A percentile compares a stretch with the other conserved stretches of the same genome.
Conservation (phyloP, 2,329 filamentous ascomycete genomes). For the Fusarium armeniacum region DNA sequence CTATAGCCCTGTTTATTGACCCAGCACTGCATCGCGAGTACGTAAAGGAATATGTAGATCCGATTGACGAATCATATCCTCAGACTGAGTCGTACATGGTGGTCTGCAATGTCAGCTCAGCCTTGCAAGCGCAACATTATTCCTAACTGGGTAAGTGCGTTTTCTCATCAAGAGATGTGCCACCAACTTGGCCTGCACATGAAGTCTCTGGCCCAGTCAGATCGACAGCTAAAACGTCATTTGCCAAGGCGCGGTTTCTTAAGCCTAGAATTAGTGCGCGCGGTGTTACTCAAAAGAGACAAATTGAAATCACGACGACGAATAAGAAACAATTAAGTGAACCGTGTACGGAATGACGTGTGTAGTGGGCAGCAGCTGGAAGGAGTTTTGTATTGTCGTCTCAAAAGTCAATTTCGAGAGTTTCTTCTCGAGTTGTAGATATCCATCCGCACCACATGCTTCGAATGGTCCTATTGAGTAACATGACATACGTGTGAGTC, state of each 20-base stretch:
- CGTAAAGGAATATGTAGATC: background rate
- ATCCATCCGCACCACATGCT: no score
- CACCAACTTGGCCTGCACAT: background rate
- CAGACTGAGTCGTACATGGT: background rate
- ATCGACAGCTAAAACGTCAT: background rate
- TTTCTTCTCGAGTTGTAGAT: background rate
- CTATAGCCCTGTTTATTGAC: background rate
- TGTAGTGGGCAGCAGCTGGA: background rate
- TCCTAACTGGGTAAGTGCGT: background rate
- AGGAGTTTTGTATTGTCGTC: background rate
- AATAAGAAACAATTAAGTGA: background rate
- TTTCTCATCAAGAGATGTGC: background rate
- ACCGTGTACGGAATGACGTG: background rate
- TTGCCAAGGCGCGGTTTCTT: background rate
- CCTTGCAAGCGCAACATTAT: background rate
- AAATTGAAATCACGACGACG: background rate
- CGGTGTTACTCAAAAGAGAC: background rate
- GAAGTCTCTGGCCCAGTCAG: no score
- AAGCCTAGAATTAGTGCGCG: background rate
- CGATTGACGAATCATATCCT: background rate
- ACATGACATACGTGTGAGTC: no score
- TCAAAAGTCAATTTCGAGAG: background rate
- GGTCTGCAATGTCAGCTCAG: background rate
- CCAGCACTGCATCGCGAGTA: no score
- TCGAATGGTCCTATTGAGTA: no score